Percentiles rank a stretch among this genome's conserved stretches.
These are phyloP conservation scores for Clavispora asparagi DNA, from an alignment of 805 yeast species.

Conservation along the genomic window DNA sequence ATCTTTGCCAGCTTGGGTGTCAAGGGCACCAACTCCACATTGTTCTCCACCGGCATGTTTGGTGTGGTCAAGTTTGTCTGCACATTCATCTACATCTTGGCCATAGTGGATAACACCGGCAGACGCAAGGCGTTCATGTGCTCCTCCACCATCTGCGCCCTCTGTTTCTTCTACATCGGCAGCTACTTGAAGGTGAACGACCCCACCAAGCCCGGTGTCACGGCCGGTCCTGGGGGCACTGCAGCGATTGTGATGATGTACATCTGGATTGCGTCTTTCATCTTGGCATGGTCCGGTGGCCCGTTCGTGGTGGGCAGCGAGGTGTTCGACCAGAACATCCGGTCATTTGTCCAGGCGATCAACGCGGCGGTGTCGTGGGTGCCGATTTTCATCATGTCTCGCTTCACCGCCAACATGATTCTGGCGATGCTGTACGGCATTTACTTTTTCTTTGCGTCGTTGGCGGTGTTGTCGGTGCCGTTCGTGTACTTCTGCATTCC, in stretches of 20 bases:
- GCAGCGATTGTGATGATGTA: constrained; percentile 39
- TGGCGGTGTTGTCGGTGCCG: constrained; percentile 30
- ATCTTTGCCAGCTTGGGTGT: constrained; percentile 33
- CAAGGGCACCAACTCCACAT: constrained; percentile 31
- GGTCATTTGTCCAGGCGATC: constrained; percentile 36
- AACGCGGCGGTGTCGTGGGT: constrained; percentile 38
- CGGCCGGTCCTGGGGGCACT: constrained; percentile 35
- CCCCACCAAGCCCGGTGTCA: constrained; percentile 26
- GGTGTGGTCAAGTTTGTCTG: constrained; percentile 35
- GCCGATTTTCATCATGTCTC: constrained; percentile 33
- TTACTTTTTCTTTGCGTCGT: constrained; percentile 32
- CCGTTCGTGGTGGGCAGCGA: constrained; percentile 38
- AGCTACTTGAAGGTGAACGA: constrained; percentile 30
- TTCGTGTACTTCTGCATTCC: constrained; percentile 35
- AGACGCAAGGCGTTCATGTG: constrained; percentile 32
- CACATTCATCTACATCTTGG: constrained; percentile 28
- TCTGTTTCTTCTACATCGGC: constrained; percentile 38
- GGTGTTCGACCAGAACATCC: constrained; percentile 35
- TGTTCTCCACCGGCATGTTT: constrained; percentile 37
- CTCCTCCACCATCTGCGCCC: constrained; percentile 27
- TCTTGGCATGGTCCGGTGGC: constrained; percentile 37
- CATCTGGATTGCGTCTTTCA: constrained; percentile 37
- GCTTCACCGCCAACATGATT: constrained; percentile 32
- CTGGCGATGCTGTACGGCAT: constrained; percentile 31
- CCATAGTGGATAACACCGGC: constrained; percentile 33